Base-by-base conservation (phyloP, 306 rosid genomes). In the Fragaria vesca region DNA sequence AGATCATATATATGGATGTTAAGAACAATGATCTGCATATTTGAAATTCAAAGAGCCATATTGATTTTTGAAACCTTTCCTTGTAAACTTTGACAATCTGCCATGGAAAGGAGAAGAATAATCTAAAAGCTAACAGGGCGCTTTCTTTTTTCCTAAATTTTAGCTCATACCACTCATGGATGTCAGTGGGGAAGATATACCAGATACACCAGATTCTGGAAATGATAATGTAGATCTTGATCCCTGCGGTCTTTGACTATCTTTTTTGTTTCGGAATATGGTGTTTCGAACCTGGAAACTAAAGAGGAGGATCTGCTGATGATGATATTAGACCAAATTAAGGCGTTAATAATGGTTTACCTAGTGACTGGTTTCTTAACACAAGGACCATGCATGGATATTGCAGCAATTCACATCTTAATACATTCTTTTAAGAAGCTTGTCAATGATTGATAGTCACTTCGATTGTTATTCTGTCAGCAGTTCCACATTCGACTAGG, bases 171-270 rank as follows among this genome's bases (percentile, higher is more conserved):
- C 43, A 42, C 62, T 73, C 36, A 71, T 55, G 71, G 36, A 42
- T 74, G 58, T 74, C 48, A 51, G 45, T 50, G 8, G 47, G 47
- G 73, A 57, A 75, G 70, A 75, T 3, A 21, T 38, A 70, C 73
- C 66, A 75, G 69, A 75, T 3, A 21, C 26, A 71, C 73, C 66
- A 81, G 74, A 81, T 81, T 70, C 73, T 65, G 11, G 50, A 72
- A 30, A 63, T 36, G 20, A 81, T 9, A 72, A 28, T 72, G 43
- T 26, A 42, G 78, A 58, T 46, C 66, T 32, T 69, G 12, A 24
- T 34, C 36, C 80, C 46, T 4, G 4, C 28, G n/a, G 20, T 62
- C 45, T 65, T 52, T 63, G 77, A 65, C 57, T n/a, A 40, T 20
- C 55, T 51, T 79, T 79, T 30, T 24, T 69, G 50, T 40, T 67